These are phyloP conservation scores for Saccharomycopsis schoenii DNA, from an alignment of 805 yeast species.

Conservation along the genomic window DNA sequence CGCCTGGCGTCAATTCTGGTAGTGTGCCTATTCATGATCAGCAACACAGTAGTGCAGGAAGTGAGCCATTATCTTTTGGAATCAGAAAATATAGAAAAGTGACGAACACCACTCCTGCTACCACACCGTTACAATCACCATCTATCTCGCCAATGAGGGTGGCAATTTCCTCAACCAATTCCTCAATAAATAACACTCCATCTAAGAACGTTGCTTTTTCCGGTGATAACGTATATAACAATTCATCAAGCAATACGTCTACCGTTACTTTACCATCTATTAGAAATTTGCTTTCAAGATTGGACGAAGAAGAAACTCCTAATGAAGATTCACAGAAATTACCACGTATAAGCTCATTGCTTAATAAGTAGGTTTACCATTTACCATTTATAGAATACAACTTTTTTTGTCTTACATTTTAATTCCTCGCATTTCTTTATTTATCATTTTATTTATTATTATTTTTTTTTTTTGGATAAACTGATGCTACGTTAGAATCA, in stretches of 20 bases:
- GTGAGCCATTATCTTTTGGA: constrained; percentile 16
- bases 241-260: neutral
- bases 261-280: constrained; percentile 14
- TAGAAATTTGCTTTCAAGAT: constrained; percentile 10
- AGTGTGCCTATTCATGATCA: neutral
- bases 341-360: neutral
- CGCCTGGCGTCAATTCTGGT: neutral
- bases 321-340: neutral
- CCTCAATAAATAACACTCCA: neutral
- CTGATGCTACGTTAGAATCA: too few relatives aligned
- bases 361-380: neutral
- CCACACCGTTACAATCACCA: constrained; percentile 14
- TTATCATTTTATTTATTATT: too few relatives aligned
- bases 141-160: constrained; percentile 9
- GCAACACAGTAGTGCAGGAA: neutral
- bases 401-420: neutral
- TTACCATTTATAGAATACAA: too few relatives aligned
- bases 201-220: neutral
- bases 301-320: constrained; percentile 9
- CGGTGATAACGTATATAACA: neutral
- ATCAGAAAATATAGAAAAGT: constrained; percentile 5
- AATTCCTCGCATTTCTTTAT: too few relatives aligned
- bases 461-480: too few relatives aligned
- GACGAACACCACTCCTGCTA: constrained; percentile 8
- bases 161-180: neutral